Conservation (phyloP, 2,329 filamentous ascomycete species). For the Microdochium trichocladiopsis region DNA sequence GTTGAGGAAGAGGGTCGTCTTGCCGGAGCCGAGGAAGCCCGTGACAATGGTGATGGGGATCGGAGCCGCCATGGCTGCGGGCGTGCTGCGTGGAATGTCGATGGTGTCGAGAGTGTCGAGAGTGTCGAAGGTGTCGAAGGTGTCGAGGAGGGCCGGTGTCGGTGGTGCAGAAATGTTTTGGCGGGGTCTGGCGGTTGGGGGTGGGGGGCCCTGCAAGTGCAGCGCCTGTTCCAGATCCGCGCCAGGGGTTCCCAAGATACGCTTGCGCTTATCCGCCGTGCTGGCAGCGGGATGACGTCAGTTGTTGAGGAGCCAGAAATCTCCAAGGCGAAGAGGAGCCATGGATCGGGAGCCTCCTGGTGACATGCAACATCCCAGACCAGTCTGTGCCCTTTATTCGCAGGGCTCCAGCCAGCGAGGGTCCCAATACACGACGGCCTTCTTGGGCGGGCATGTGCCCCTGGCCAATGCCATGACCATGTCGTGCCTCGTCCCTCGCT, state of each 20-base stretch:
- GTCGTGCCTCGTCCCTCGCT: too few relatives aligned
- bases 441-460: too few relatives aligned
- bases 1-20: conserved; percentile 92
- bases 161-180: neutral
- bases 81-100: neutral
- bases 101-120: neutral
- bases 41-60: conserved; percentile 94
- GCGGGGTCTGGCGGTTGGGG: neutral
- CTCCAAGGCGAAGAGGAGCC: neutral
- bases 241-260: too few relatives aligned
- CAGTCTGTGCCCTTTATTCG: neutral
- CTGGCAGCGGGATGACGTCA: neutral
- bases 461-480: too few relatives aligned
- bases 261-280: too few relatives aligned
- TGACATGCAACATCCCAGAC: neutral
- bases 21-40: conserved; percentile 91
- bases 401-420: too few relatives aligned
- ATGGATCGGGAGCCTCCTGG: neutral
- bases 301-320: neutral
- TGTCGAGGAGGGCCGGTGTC: too few relatives aligned
- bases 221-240: neutral
- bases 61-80: conserved; percentile 42
- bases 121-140: neutral
- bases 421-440: too few relatives aligned
- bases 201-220: neutral